Evolutionary conservation across 768 basidiomycete genomes (phyloP).

Genomic region (Pleurotus eryngii): DNA sequence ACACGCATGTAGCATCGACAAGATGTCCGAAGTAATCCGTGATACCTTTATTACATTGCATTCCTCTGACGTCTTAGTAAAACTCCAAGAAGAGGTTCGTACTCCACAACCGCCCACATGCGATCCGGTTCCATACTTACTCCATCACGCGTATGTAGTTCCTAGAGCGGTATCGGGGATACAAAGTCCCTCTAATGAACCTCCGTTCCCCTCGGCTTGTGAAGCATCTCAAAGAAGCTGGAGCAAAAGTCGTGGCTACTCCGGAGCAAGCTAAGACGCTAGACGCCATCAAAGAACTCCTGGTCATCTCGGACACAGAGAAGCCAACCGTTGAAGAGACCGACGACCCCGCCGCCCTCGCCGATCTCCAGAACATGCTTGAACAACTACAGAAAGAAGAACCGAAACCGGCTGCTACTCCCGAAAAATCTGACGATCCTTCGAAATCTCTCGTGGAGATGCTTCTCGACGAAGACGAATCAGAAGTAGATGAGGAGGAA

Average conservation of each 20-base stretch:
- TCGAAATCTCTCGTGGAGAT: constrained; percentile 5
- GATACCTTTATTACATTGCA: constrained; percentile 93
- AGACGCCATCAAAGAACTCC: constrained; percentile 3
- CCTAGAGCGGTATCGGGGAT: constrained; percentile 70
- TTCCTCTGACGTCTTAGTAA: constrained; percentile 76
- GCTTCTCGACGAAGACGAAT: constrained; percentile 7
- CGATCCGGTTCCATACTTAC: neutral
- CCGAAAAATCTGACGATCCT: neutral
- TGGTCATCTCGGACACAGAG: constrained; percentile 6
- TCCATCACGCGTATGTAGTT: constrained; percentile 42
- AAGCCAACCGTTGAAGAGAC: constrained; percentile 28
- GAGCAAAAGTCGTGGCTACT: constrained; percentile 39
- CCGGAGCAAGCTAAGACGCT: constrained; percentile 5
- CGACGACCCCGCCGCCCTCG: constrained; percentile 9
- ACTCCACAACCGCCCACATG: neutral
- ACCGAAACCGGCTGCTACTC: neutral
- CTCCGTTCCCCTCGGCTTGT: constrained; percentile 35
- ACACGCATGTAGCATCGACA: constrained; percentile 81
- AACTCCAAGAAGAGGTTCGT: constrained; percentile 71
- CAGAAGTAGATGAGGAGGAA: constrained; percentile 4
- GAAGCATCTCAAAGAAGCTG: constrained; percentile 40
- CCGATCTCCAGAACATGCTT: constrained; percentile 4
- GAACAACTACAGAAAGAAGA: constrained; percentile 3
- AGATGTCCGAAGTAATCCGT: constrained; percentile 86
- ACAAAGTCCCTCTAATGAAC: constrained; percentile 57